Percentiles rank a stretch among this genome's conserved stretches.
Conservation (phyloP, 2,329 filamentous ascomycete genomes). For the Pseudopyricularia cyperi region DNA sequence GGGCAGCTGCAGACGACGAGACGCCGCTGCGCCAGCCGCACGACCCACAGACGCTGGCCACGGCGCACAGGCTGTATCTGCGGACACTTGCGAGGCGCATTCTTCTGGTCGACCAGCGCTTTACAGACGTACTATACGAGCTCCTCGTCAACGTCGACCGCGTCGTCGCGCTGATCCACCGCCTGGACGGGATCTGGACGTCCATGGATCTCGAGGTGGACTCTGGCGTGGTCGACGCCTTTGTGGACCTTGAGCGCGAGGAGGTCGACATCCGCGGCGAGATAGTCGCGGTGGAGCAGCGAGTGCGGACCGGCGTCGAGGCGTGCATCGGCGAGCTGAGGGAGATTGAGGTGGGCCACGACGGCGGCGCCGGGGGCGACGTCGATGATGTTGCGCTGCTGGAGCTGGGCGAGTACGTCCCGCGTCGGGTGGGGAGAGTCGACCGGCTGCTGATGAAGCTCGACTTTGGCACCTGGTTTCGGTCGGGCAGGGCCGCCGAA, state of each 20-base stretch:
- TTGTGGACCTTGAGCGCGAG: conserved; percentile 58
- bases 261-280: conserved; percentile 54
- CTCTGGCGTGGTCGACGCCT: conserved; percentile 66
- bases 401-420: conserved; percentile 46
- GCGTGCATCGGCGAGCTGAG: conserved; percentile 47
- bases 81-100: conserved; percentile 52
- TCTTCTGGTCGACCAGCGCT: conserved; percentile 49
- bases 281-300: conserved; percentile 48
- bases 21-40: conserved; percentile 27
- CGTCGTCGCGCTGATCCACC: conserved; percentile 62
- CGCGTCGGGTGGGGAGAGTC: conserved; percentile 63
- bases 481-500: conserved; percentile 1
- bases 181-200: conserved; percentile 64
- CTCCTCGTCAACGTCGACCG: conserved; percentile 68
- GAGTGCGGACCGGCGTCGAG: conserved; percentile 55
- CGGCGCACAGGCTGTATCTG: conserved; percentile 69
- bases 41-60: conserved; percentile 74
- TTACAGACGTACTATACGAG: conserved; percentile 51
- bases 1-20: conserved; percentile 1
- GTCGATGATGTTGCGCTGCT: conserved; percentile 11
- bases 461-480: conserved; percentile 53
- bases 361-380: conserved; percentile 22
- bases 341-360: conserved; percentile 21
- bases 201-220: conserved; percentile 72
- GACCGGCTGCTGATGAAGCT: conserved; percentile 86